phyloP scores from a whole-genome alignment of 2,329 filamentous ascomycete genomes.

The Corniculantispora saksenae region DNA sequence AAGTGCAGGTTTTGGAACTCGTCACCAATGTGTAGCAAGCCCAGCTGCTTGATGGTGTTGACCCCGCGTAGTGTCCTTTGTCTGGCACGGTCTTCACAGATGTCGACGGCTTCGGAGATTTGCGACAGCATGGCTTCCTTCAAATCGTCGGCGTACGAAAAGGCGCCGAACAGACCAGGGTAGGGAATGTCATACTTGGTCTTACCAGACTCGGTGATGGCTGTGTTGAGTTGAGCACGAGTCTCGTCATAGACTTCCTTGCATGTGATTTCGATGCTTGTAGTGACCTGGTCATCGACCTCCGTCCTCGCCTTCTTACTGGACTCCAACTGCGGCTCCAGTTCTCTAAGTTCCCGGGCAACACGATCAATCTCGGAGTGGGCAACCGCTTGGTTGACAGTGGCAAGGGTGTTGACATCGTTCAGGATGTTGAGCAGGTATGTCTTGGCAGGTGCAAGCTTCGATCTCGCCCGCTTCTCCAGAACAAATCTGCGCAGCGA shows the following conservation, averaged over 20 bases:
- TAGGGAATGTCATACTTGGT: constrained; percentile 81
- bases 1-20: constrained; percentile 86
- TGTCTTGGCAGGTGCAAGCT: constrained; percentile 91
- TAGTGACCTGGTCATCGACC: constrained; percentile 78
- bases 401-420: constrained; percentile 80
- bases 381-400: constrained; percentile 84
- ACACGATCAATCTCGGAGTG: constrained; percentile 83
- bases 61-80: constrained; percentile 77
- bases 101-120: constrained; percentile 74
- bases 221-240: constrained; percentile 69
- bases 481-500: constrained; percentile 90
- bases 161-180: constrained; percentile 79
- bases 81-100: constrained; percentile 86
- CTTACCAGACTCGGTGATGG: constrained; percentile 76
- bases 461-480: constrained; percentile 92
- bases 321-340: constrained; percentile 83
- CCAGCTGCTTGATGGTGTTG: constrained; percentile 83
- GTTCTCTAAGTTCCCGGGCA: constrained; percentile 72
- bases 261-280: constrained; percentile 80
- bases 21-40: constrained; percentile 83
- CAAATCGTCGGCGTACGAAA: constrained; percentile 90
- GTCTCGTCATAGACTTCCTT: constrained; percentile 85
- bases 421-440: constrained; percentile 92
- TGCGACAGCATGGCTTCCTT: constrained; percentile 89
- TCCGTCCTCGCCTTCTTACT: constrained; percentile 78